A percentile compares a stretch with the other conserved stretches of the same genome.
These are phyloP conservation scores for Lasiosphaeria miniovina DNA, from an alignment of 495 filamentous ascomycete genomes.

Conservation along the genomic window DNA sequence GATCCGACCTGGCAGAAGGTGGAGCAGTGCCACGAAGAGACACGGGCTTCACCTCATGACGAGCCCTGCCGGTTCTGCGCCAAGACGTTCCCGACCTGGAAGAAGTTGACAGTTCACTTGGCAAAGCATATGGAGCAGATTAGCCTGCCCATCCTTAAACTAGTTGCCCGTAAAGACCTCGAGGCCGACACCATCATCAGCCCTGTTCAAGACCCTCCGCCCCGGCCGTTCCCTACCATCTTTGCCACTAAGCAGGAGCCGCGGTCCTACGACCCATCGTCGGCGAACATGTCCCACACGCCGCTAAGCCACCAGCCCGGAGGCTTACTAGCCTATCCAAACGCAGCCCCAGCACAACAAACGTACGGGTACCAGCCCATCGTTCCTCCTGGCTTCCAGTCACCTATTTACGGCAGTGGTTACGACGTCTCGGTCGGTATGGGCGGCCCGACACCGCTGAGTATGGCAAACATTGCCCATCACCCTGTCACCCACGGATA, in stretches of 20 bases:
- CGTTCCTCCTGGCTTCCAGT: constrained; percentile 10
- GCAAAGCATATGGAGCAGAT: constrained; percentile 98
- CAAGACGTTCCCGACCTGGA: constrained; percentile 79
- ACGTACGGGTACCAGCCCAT: constrained; percentile 14
- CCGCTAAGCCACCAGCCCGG: constrained; percentile 6
- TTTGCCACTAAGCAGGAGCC: constrained; percentile 36
- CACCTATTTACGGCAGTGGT: constrained; percentile 8
- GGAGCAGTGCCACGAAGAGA: constrained; percentile 74
- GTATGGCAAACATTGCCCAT: constrained; percentile 6
- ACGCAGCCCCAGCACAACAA: constrained; percentile 8
- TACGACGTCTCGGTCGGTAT: constrained; percentile 13
- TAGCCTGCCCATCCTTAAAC: constrained; percentile 75
- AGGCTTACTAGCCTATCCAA: constrained; percentile 2
- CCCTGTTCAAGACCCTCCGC: constrained; percentile 55
- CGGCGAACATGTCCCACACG: constrained; percentile 4
- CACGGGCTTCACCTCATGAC: constrained; percentile 59
- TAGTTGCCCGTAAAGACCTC: constrained; percentile 61
- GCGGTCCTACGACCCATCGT: constrained; percentile 16
- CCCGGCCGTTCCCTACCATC: constrained; percentile 33
- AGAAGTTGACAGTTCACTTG: constrained; percentile 89
- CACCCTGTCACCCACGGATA: constrained; percentile 9
- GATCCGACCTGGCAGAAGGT: constrained; percentile 74
- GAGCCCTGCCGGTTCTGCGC: constrained; percentile 92
- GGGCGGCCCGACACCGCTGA: constrained; percentile 2
- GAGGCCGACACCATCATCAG: constrained; percentile 61